phyloP scores from a whole-genome alignment of 345 rosid genomes.

The Geranium brycei region DNA sequence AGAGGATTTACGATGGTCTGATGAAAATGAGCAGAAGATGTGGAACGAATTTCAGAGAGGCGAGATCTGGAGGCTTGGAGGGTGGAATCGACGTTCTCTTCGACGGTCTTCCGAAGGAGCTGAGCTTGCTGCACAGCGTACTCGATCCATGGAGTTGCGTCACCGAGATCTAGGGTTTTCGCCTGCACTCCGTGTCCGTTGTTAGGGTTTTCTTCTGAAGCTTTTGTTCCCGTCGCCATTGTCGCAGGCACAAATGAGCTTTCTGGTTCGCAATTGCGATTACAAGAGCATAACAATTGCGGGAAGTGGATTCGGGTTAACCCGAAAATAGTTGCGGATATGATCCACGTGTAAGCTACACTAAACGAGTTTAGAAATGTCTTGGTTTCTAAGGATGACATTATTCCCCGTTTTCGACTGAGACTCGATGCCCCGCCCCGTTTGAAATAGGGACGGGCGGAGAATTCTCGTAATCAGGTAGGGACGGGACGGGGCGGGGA shows the following conservation, averaged over 20 bases:
- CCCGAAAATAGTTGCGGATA: too few species aligned
- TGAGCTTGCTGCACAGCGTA: conserved; percentile 49
- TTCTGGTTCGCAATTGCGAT: neutral
- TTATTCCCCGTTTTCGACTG: too few species aligned
- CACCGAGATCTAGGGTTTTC: neutral
- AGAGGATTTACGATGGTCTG: conserved; percentile 37
- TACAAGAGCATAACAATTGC: neutral
- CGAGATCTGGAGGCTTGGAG: conserved; percentile 41
- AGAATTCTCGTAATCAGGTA: too few species aligned
- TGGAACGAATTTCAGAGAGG: conserved; percentile 41
- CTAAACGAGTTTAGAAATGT: too few species aligned
- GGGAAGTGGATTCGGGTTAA: neutral
- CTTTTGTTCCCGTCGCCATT: neutral
- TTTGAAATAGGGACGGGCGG: too few species aligned
- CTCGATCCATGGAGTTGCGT: conserved; percentile 53
- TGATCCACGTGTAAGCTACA: too few species aligned
- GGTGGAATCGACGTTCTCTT: conserved; percentile 35
- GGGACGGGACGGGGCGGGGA: too few species aligned
- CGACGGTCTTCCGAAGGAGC: conserved; percentile 37
- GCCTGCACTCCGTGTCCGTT: neutral
- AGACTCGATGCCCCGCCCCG: too few species aligned
- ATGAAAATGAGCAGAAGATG: conserved; percentile 47
- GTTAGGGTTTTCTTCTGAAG: neutral
- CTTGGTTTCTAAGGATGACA: too few species aligned
- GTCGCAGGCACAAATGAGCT: neutral